Conservation (phyloP, 192 early-diverging fungal genomes). For the Coemansia sp. region DNA sequence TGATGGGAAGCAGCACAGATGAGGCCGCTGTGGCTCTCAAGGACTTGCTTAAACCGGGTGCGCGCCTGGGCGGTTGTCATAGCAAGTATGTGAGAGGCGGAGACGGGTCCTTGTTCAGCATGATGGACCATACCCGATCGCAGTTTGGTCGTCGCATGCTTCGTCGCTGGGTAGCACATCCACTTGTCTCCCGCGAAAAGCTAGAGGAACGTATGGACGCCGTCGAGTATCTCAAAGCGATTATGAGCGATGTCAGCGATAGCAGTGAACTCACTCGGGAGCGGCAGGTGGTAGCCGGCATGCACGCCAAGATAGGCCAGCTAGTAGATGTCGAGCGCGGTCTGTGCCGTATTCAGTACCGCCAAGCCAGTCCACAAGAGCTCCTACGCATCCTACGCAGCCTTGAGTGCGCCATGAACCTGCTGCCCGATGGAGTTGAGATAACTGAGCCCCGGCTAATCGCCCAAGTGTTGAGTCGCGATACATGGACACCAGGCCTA, state of each 20-base stretch:
- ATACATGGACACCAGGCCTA: constrained; percentile 40
- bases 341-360: constrained; percentile 84
- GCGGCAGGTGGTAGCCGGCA: constrained; percentile 24
- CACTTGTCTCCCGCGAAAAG: constrained; percentile 57
- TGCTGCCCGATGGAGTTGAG: constrained; percentile 14
- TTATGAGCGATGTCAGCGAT: constrained; percentile 52
- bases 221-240: constrained; percentile 70
- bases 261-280: background rate
- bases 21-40: constrained; percentile 17
- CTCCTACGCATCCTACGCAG: constrained; percentile 68
- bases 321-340: constrained; percentile 93
- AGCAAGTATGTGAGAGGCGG: constrained; percentile 32
- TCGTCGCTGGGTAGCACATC: constrained; percentile 87
- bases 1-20: constrained; percentile 16
- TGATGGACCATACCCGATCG: constrained; percentile 78
- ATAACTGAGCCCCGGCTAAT: constrained; percentile 23
- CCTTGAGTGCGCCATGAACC: constrained; percentile 51
- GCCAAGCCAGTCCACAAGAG: constrained; percentile 77
- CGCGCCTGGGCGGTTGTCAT: constrained; percentile 10
- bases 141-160: constrained; percentile 88
- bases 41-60: constrained; percentile 15
- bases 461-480: constrained; percentile 36
- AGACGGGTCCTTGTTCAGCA: constrained; percentile 77
- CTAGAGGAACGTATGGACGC: constrained; percentile 80
- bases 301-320: constrained; percentile 50